phyloP scores from a whole-genome alignment of 1,139 yeast species.

The Meyerozyma carpophila region DNA sequence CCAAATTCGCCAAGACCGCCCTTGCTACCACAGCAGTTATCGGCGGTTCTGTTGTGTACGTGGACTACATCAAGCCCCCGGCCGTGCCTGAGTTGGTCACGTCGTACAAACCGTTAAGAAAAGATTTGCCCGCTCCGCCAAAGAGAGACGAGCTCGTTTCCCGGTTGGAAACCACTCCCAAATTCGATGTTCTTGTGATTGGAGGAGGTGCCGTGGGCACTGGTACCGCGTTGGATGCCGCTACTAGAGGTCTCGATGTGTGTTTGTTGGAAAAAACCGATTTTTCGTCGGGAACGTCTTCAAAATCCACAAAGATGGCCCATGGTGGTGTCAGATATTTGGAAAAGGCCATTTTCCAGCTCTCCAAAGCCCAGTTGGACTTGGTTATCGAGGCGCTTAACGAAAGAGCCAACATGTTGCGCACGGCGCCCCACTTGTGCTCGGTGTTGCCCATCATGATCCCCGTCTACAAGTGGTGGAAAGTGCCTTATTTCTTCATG shows the following conservation, averaged over 20 bases:
- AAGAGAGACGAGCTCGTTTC: conserved; percentile 29
- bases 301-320: conserved; percentile 94
- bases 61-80: conserved; percentile 39
- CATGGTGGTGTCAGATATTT: conserved; percentile 96
- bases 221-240: conserved; percentile 90
- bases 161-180: conserved; percentile 30
- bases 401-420: conserved; percentile 84
- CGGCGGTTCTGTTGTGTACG: conserved; percentile 37
- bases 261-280: conserved; percentile 83
- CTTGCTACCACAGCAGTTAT: conserved; percentile 27
- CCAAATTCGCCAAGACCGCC: conserved; percentile 27
- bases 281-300: conserved; percentile 88
- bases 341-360: conserved; percentile 89
- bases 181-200: conserved; percentile 75
- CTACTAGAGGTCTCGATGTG: conserved; percentile 84
- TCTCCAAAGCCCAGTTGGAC: conserved; percentile 87
- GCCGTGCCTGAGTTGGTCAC: conserved; percentile 22
- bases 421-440: conserved; percentile 91
- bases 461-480: conserved; percentile 95
- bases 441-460: conserved; percentile 88
- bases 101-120: conserved; percentile 34
- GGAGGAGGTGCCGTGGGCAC: conserved; percentile 98
- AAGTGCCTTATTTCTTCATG: conserved; percentile 86
- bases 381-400: conserved; percentile 90
- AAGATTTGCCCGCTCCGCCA: conserved; percentile 32